Evolutionary conservation across 768 basidiomycete genomes (phyloP).

Genomic region (Dioszegia aurantiaca): DNA sequence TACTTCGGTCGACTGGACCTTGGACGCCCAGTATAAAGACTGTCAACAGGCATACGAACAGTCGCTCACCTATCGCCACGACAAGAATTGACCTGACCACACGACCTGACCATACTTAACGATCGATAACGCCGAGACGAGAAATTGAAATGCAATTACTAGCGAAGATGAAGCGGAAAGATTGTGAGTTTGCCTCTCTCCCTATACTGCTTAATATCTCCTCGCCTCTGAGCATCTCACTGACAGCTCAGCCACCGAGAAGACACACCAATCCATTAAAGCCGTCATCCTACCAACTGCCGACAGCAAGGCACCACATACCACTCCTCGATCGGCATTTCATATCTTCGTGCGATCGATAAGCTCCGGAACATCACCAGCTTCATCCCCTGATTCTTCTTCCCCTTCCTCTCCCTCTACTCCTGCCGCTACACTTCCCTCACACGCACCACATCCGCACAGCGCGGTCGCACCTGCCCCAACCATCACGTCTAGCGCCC

Average conservation of each 20-base stretch:
- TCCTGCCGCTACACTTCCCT: background rate
- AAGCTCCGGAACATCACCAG: background rate
- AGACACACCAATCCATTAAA: background rate
- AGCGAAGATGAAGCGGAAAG: slow-evolving; percentile 8
- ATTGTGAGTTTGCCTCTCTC: slow-evolving; percentile 1
- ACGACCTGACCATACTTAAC: no score
- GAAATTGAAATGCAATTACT: slow-evolving; percentile 8
- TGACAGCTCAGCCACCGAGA: background rate
- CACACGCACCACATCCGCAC: background rate
- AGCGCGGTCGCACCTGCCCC: background rate
- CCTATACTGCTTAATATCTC: background rate
- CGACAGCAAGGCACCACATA: background rate
- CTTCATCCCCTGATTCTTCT: background rate
- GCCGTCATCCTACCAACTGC: background rate
- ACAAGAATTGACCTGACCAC: no score
- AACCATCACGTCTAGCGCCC: background rate
- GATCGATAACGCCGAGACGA: no score
- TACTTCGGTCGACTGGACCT: no score
- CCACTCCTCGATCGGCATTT: background rate
- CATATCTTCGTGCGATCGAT: background rate
- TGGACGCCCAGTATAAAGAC: no score
- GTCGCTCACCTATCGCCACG: no score
- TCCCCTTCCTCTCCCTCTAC: slow-evolving; percentile 1
- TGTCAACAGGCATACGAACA: no score
- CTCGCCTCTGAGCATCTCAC: background rate